Conservation (phyloP, 2,329 filamentous ascomycete genomes). For the Hypocreales sp. region DNA sequence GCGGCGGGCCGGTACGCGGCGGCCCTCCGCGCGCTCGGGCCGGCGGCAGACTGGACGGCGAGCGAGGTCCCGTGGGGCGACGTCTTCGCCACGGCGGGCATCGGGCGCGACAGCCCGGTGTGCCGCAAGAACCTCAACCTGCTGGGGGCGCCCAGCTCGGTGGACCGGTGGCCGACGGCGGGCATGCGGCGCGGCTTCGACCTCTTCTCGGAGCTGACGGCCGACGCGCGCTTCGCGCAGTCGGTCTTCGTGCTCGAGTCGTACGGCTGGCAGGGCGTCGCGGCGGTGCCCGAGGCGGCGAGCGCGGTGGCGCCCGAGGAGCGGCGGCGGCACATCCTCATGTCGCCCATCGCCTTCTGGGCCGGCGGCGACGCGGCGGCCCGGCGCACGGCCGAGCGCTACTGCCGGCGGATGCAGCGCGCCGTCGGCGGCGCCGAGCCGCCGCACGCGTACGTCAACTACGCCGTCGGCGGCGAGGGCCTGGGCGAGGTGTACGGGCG, state of each 20-base stretch:
- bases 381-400: slow-evolving; percentile 1
- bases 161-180: slow-evolving; percentile 2
- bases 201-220: slow-evolving; percentile 3
- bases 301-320: slow-evolving; percentile 5
- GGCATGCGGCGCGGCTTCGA: slow-evolving; percentile 3
- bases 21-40: slow-evolving; percentile 4
- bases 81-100: slow-evolving; percentile 3
- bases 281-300: slow-evolving; percentile 1
- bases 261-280: slow-evolving; percentile 3
- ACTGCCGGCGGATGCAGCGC: slow-evolving; percentile 1
- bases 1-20: slow-evolving; percentile 1
- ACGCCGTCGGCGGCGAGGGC: slow-evolving; percentile 5
- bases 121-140: slow-evolving; percentile 5
- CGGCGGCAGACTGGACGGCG: slow-evolving; percentile 1
- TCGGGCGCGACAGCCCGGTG: not conserved
- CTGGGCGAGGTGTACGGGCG: slow-evolving; percentile 5
- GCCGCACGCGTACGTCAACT: slow-evolving; percentile 7
- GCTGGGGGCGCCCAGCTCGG: slow-evolving; percentile 4
- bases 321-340: slow-evolving; percentile 4
- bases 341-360: slow-evolving; percentile 3
- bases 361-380: slow-evolving; percentile 1
- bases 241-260: slow-evolving; percentile 1
- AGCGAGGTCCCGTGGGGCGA: slow-evolving; percentile 1
- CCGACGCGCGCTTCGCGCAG: slow-evolving; percentile 1
- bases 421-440: not conserved